These are phyloP conservation scores for Staphylotrichum tortipilum DNA, from an alignment of 495 filamentous ascomycete species.

Conservation along the genomic window DNA sequence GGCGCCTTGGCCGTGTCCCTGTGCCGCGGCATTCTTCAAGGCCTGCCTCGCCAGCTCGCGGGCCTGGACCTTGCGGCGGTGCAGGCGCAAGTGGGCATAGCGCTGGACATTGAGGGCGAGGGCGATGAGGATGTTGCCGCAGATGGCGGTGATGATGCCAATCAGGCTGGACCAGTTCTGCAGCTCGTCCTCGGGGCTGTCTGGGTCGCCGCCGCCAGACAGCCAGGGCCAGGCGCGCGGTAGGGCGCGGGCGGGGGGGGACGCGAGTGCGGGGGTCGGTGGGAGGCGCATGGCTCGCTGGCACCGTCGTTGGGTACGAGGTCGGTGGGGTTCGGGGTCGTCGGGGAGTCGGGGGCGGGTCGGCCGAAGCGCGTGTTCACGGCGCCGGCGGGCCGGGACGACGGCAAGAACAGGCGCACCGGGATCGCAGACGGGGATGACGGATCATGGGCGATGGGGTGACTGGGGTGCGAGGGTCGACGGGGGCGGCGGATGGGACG, in stretches of 20 bases:
- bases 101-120: constrained; percentile 94
- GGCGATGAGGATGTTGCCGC: constrained; percentile 86
- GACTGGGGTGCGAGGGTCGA: not conserved
- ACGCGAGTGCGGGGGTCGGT: not conserved
- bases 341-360: too few species aligned
- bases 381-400: not conserved
- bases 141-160: constrained; percentile 84
- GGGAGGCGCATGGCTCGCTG: constrained; percentile 13
- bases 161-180: constrained; percentile 87
- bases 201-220: constrained; percentile 25
- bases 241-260: not conserved
- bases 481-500: too few species aligned
- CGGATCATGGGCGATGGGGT: constrained; percentile 2
- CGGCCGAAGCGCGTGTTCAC: not conserved
- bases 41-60: constrained; percentile 47
- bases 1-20: constrained; percentile 17
- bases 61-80: constrained; percentile 29
- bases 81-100: constrained; percentile 81
- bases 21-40: constrained; percentile 13
- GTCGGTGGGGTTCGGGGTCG: not conserved
- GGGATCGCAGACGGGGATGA: not conserved
- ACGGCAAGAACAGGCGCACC: constrained; percentile 4
- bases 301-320: not conserved
- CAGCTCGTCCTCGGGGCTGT: constrained; percentile 36
- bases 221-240: constrained; percentile 4